Evolutionary conservation across 371 early-diverging fungal genomes (phyloP), one percentile per base, ranked within the genome.

Genomic region (Mortierella sp.): DNA sequence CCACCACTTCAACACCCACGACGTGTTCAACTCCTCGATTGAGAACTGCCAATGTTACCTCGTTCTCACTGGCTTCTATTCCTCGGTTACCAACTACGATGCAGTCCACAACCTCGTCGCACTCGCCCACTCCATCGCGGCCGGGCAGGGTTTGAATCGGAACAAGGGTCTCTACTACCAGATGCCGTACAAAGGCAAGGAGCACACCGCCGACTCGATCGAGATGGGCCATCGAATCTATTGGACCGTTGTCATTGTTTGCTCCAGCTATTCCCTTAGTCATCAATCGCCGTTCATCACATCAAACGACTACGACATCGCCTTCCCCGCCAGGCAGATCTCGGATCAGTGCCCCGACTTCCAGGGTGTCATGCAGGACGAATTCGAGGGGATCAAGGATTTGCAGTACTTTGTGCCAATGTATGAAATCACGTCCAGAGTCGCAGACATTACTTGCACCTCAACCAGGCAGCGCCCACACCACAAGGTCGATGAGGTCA

Each of bases 241-340:
- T 64, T 76, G 69, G 70, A 64, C 54, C 23, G 57, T 76, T 23
- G 70, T 76, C 15, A 76, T 76, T 44, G 76, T 76, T 27, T 76
- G 70, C 28, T 64, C 76, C 0, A 58, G 69, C 12, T 76, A 69
- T 42, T 68, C 76, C 15, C 65, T 69, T 31, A 64, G 65, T 48
- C 76, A 76, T 26, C 76, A 68, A 57, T 57, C 76, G 23, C 76
- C 76, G 3, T 68, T 64, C 23, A 76, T 76, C 42, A 76, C 76
- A 7, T 60, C 69, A 23, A 68, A 76, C 41, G 76, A 76, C 65
- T 69, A 76, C 7, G 70, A 76, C 24, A 60, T 76, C 30, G 56
- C 70, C n/a, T 60, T 57, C 46, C 76, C 76, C 0, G 24, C 52
- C 12, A 49, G 61, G 15, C 56, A 43, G 14, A 27, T 14, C 3